Base-by-base conservation (phyloP, 176 grass and related monocot species). In the Elymus sibiricus region DNA sequence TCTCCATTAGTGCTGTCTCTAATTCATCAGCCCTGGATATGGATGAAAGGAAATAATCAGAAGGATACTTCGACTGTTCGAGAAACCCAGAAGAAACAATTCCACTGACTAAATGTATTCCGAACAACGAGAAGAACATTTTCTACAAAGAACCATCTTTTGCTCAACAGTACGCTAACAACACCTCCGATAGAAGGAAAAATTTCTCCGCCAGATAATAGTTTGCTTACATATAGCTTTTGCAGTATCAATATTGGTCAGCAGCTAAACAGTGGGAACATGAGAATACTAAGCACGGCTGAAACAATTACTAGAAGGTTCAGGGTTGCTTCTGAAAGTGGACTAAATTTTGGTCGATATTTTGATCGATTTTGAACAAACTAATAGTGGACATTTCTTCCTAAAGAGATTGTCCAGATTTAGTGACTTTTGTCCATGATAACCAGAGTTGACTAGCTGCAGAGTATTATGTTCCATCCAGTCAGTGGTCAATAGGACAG, bases 1-100 rank as follows among this genome's bases (percentile, higher is more conserved):
- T 99, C 67, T 99, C 97, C 92, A 99, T 99, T 43, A 99, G 75
- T 65, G 97, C 97, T 88, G 94, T 99, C 76, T 99, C 97, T 67
- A 99, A 72, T 84, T 99, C 97, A 90, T 99, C 97, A 42, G 97
- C 94, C 87, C 97, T 99, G 75, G 70, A 75, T 75, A 76, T 55
- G 64, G 79, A 76, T 62, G 74, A 34, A 38, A 92, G 76, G 26
- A 76, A 13, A 21, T 29, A 86, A 74, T 74, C 47, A 81, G 38
- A 78, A 74, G 31, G 72, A 9, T 27, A 80, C 25, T 37, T 89
- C 27, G 85, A 69, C 21, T 19, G 16, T 19, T 53, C 16, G 6
- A 53, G 49, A 7, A 39, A 62, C 17, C 31, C 12, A 61, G 21
- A 70, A 77, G 26, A 80, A 71, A 70, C 14, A 69, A 68, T 68